Evolutionary conservation across 179 eudicot species (phyloP), one percentile per base, ranked within the genome.

Genomic region (Heliamphora pulchella): DNA sequence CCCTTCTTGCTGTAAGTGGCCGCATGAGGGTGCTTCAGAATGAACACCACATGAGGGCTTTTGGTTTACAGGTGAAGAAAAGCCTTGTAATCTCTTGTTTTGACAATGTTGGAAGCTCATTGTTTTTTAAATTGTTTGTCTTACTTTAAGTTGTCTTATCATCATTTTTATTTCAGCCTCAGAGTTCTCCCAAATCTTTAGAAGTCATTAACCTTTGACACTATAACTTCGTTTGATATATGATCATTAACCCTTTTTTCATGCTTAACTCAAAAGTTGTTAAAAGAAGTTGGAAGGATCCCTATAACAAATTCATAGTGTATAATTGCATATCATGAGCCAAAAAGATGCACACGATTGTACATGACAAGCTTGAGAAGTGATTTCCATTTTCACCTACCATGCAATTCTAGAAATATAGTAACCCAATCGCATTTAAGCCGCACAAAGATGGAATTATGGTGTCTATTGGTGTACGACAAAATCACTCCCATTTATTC

Each of bases 1-100:
- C 99, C 14, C 95, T 96, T 81, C 89, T 96, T 80, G 99, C 99
- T 73, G 97, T 92, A 64, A 96, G 99, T 86, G 99, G 99, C 17
- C 90, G 98, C 74, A 94, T 96, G 99, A 89, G 98, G 6, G 99
- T 94, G 82, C 97, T 96, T 87, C 99, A 94, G 82, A 91, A 94
- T 76, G 97, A 96, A 76, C 98, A 92, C 43, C 99, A 96, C 77
- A 88, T 96, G 95, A 96, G 92, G 84, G 84, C 98, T 69, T 94
- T 96, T 82, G 99, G 99, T 82, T 74, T 96, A 82, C 99, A 96
- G 97, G 99, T 96, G 55, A 62, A 58, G 15, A 3, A 72, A 15
- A 43, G n/a, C 69, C 10, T 3, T 44, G n/a, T 39, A 41, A 69
- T 43, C 15, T 44, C 4, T 46, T 47, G 31, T 70, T 46, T 22